A percentile compares a stretch with the other conserved stretches of the same genome.
Conservation (phyloP, 768 basidiomycete species). For the Calocera viscosa region DNA sequence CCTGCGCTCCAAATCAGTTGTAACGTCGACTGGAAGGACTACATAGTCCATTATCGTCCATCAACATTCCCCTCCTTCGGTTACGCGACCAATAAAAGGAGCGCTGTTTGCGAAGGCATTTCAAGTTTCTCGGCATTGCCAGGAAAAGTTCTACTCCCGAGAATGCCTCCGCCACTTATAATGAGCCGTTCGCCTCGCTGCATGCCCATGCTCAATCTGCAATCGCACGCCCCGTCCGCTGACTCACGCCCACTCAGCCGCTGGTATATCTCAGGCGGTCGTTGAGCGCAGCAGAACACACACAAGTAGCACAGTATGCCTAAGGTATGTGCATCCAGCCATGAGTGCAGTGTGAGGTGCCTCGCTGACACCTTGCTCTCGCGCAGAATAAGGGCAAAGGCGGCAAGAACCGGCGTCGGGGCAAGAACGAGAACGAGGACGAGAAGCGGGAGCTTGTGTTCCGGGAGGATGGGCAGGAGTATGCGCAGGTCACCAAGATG, state of each 20-base stretch:
- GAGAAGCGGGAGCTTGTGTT: conserved; percentile 98
- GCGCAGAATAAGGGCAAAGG: conserved; percentile 41
- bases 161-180: background rate
- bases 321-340: background rate
- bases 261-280: background rate
- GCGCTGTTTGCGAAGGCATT: no score
- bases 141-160: background rate
- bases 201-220: background rate
- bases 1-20: no score
- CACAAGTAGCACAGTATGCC: background rate
- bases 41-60: no score
- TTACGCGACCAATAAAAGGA: no score
- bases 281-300: background rate
- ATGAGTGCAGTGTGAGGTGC: background rate
- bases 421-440: conserved; percentile 99
- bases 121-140: no score
- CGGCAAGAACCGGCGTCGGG: conserved; percentile 97
- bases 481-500: conserved; percentile 98
- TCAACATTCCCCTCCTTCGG: no score
- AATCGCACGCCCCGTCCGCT: no score
- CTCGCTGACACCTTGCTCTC: background rate
- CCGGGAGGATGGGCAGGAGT: conserved; percentile 97
- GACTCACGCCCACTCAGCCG: background rate
- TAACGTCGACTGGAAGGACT: no score
- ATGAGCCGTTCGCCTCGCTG: no score